Conservation (phyloP, 179 eudicot genomes). For the Actinidia polygama region DNA sequence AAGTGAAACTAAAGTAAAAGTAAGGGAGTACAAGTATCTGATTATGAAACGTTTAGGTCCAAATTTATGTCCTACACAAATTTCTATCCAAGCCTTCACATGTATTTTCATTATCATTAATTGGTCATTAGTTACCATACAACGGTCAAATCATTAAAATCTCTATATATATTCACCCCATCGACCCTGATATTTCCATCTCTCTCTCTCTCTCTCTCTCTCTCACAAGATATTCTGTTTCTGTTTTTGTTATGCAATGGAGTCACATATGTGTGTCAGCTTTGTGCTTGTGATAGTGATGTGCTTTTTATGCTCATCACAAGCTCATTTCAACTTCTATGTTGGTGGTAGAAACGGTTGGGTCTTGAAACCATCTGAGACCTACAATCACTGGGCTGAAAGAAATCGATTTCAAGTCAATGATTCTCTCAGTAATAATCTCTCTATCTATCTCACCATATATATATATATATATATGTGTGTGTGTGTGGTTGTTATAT, state of each 20-base stretch:
- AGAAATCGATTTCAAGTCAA: slow-evolving; percentile 71
- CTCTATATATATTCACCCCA: neutral
- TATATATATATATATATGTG: neutral
- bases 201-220: slow-evolving; percentile 8
- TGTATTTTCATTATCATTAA: neutral
- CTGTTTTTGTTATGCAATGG: too few relatives aligned
- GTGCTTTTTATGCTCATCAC: slow-evolving; percentile 22
- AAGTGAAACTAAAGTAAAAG: too few relatives aligned
- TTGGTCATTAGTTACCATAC: slow-evolving; percentile 3
- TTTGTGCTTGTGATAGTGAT: slow-evolving; percentile 22
- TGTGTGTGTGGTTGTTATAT: too few relatives aligned
- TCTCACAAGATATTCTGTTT: too few relatives aligned
- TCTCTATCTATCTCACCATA: neutral
- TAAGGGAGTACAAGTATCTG: too few relatives aligned
- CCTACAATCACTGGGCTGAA: slow-evolving; percentile 70
- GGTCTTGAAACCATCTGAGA: slow-evolving; percentile 57
- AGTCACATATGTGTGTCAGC: neutral
- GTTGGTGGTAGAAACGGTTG: slow-evolving; percentile 82
- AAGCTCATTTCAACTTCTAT: slow-evolving; percentile 47
- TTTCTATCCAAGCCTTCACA: neutral
- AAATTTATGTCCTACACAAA: neutral
- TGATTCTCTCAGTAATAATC: slow-evolving; percentile 60
- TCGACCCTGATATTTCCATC: neutral
- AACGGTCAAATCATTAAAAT: slow-evolving; percentile 1
- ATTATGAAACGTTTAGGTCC: slow-evolving; percentile 8